Evolutionary conservation across 2,329 filamentous ascomycete species (phyloP).

Genomic region (Phaeosphaeria sp.): DNA sequence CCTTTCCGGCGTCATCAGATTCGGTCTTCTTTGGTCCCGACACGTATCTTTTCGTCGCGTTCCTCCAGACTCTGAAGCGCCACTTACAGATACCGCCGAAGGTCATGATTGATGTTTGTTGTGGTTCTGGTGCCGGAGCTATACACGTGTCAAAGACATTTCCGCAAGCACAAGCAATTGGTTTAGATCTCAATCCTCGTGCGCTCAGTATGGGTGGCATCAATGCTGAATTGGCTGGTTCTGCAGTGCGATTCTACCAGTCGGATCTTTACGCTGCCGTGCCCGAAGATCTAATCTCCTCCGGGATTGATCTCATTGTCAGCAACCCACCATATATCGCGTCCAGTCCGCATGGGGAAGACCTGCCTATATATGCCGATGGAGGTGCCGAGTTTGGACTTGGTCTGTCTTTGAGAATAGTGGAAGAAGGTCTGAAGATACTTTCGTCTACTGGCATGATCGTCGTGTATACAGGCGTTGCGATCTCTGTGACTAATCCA

Average conservation of each 20-base stretch:
- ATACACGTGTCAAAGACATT: conserved; percentile 30
- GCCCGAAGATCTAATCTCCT: conserved; percentile 8
- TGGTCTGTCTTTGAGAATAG: conserved; percentile 25
- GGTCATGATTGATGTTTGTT: conserved; percentile 30
- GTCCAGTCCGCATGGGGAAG: conserved; percentile 23
- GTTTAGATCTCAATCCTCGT: conserved; percentile 28
- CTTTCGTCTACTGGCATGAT: conserved; percentile 22
- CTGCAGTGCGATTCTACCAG: conserved; percentile 20
- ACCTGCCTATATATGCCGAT: conserved; percentile 32
- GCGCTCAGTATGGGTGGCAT: conserved; percentile 23
- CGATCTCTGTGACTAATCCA: conserved; percentile 22
- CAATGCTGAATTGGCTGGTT: conserved; percentile 22
- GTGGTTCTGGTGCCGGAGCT: conserved; percentile 30
- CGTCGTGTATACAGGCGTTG: conserved; percentile 31
- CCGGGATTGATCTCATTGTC: conserved; percentile 27
- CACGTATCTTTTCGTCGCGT: conserved; percentile 30
- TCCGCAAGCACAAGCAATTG: conserved; percentile 20
- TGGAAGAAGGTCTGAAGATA: conserved; percentile 26
- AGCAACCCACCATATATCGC: conserved; percentile 36
- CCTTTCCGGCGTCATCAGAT: conserved; percentile 27
- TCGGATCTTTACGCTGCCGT: conserved; percentile 28
- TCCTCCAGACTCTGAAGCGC: conserved; percentile 16
- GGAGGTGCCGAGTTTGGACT: conserved; percentile 31
- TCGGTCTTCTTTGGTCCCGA: conserved; percentile 33
- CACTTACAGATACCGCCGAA: conserved; percentile 13